Evolutionary conservation across 352 stramenopile species (phyloP).

Genomic region (Globisporangium carolinianum): DNA sequence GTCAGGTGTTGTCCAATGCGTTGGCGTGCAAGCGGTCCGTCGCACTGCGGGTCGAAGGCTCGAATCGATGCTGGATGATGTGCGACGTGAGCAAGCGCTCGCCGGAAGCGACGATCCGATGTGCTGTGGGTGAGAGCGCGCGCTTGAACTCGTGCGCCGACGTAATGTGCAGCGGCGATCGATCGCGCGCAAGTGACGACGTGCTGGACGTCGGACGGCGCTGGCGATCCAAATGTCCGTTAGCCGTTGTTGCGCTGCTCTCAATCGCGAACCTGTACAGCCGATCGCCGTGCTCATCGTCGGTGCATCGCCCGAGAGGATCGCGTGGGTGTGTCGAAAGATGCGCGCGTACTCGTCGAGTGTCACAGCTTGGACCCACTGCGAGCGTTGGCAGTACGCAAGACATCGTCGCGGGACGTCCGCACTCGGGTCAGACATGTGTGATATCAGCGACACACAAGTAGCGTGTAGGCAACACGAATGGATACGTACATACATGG

Average conservation of each 20-base stretch:
- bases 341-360: constrained; percentile 30
- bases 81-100: constrained; percentile 5
- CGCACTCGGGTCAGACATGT: not conserved
- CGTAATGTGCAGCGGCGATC: constrained; percentile 1
- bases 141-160: constrained; percentile 5
- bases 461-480: not conserved
- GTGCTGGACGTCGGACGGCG: no score
- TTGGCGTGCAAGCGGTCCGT: constrained; percentile 4
- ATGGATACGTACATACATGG: no score
- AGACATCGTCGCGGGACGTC: not conserved
- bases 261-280: constrained; percentile 6
- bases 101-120: not conserved
- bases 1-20: constrained; percentile 4
- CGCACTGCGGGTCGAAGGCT: not conserved
- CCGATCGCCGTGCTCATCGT: constrained; percentile 7
- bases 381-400: not conserved
- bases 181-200: not conserved
- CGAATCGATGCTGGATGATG: not conserved
- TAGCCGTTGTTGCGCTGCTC: not conserved
- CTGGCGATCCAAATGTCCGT: constrained; percentile 1
- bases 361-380: constrained; percentile 36
- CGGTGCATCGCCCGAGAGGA: constrained; percentile 13
- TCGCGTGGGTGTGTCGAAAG: constrained; percentile 22
- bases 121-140: not conserved
- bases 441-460: not conserved